phyloP scores from a whole-genome alignment of 2,329 filamentous ascomycete species.

The Aspergillus jensenii region DNA sequence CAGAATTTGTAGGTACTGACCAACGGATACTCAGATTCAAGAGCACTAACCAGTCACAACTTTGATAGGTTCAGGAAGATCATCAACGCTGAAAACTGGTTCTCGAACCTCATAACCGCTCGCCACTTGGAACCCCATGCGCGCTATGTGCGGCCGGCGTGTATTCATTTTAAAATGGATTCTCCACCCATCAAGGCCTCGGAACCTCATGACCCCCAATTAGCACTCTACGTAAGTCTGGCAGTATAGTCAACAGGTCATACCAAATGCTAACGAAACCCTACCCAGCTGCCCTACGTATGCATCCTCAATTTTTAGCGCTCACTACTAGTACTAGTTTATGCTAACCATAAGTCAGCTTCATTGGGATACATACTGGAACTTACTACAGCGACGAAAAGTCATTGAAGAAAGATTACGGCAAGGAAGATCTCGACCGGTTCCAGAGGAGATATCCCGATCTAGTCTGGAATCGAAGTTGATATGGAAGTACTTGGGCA shows the following conservation, averaged over 20 bases:
- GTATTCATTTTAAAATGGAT: conserved; percentile 32
- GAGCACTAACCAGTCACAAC: not conserved
- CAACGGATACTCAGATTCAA: not conserved
- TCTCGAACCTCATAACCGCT: conserved; percentile 34
- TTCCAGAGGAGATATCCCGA: conserved; percentile 55
- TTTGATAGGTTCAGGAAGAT: conserved; percentile 36
- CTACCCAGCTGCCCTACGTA: conserved; percentile 29
- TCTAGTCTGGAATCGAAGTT: conserved; percentile 58
- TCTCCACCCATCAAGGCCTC: conserved; percentile 13
- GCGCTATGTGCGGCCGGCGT: conserved; percentile 38
- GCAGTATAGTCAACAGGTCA: not conserved
- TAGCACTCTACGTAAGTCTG: conserved; percentile 32
- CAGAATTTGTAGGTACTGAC: conserved; percentile 19
- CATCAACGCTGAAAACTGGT: conserved; percentile 38
- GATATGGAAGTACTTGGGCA: conserved; percentile 63
- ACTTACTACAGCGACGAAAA: conserved; percentile 56
- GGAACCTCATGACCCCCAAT: conserved; percentile 22
- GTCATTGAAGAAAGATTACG: conserved; percentile 54
- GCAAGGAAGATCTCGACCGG: conserved; percentile 57
- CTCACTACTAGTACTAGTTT: too few relatives aligned
- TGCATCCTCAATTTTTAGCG: not conserved
- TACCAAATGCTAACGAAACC: conserved; percentile 1
- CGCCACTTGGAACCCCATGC: conserved; percentile 42
- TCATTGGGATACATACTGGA: conserved; percentile 64
- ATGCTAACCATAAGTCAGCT: conserved; percentile 39